Evolutionary conservation across 2,329 filamentous ascomycete species (phyloP).

Genomic region (Diaporthe sp.): DNA sequence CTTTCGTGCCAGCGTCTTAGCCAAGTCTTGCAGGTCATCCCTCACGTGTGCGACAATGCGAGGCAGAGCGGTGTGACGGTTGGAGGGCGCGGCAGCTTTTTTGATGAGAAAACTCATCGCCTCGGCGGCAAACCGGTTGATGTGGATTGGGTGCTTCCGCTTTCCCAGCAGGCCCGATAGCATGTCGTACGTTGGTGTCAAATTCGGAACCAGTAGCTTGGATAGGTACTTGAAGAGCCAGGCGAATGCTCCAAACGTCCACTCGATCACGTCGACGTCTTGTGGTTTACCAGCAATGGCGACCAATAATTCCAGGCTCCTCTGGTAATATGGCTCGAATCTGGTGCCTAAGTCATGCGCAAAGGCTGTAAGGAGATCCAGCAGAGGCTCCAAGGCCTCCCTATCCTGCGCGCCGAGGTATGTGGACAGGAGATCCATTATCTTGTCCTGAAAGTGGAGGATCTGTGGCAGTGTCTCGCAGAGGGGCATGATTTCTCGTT

Average conservation of each 20-base stretch:
- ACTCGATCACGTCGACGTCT: conserved; percentile 92
- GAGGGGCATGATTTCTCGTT: conserved; percentile 78
- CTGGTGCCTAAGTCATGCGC: conserved; percentile 90
- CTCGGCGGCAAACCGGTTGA: conserved; percentile 93
- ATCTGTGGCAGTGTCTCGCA: conserved; percentile 94
- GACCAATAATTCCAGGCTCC: conserved; percentile 80
- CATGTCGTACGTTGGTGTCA: conserved; percentile 86
- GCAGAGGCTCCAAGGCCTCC: conserved; percentile 84
- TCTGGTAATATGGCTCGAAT: conserved; percentile 90
- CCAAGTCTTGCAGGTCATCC: conserved; percentile 69
- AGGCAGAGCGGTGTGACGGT: conserved; percentile 79
- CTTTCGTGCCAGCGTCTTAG: conserved; percentile 30
- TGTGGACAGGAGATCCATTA: conserved; percentile 81
- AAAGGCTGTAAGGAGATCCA: conserved; percentile 91
- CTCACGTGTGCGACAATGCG: conserved; percentile 80
- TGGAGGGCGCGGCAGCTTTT: conserved; percentile 84
- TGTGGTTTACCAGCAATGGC: conserved; percentile 82
- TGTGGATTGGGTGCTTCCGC: conserved; percentile 84
- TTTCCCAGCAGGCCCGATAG: conserved; percentile 89
- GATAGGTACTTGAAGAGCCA: conserved; percentile 99
- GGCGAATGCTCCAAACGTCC: conserved; percentile 93
- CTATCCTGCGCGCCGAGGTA: conserved; percentile 84
- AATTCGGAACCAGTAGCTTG: conserved; percentile 84
- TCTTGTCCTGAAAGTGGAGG: conserved; percentile 87
- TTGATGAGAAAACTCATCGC: conserved; percentile 93